Percentiles rank a stretch among this genome's conserved stretches.
phyloP scores from a whole-genome alignment of 2,329 filamentous ascomycete genomes.

The Metarhizium album region DNA sequence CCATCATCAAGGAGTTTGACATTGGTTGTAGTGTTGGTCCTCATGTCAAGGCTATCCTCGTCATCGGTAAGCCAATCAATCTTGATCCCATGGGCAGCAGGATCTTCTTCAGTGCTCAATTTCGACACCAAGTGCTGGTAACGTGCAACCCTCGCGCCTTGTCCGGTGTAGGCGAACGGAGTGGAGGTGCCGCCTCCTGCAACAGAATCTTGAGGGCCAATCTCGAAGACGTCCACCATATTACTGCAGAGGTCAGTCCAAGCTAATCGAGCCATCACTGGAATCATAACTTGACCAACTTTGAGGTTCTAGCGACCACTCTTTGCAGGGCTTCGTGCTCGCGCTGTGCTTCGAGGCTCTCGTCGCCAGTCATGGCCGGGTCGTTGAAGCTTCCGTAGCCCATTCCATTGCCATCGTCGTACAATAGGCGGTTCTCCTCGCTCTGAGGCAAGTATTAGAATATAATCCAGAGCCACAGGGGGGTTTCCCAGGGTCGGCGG shows the following conservation, averaged over 20 bases:
- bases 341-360: slow-evolving; percentile 50
- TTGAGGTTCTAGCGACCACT: slow-evolving; percentile 53
- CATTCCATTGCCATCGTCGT: slow-evolving; percentile 47
- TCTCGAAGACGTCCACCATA: slow-evolving; percentile 58
- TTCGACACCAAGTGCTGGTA: slow-evolving; percentile 54
- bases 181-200: slow-evolving; percentile 23
- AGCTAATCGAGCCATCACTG: background rate
- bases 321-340: slow-evolving; percentile 55
- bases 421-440: slow-evolving; percentile 47
- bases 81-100: slow-evolving; percentile 29
- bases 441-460: slow-evolving; percentile 27
- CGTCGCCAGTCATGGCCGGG: slow-evolving; percentile 40
- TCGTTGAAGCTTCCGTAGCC: slow-evolving; percentile 56
- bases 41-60: slow-evolving; percentile 32
- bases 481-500: background rate
- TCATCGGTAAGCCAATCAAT: slow-evolving; percentile 47
- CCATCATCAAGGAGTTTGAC: slow-evolving; percentile 24
- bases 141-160: slow-evolving; percentile 44
- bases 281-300: slow-evolving; percentile 26
- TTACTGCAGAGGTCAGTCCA: slow-evolving; percentile 33
- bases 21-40: slow-evolving; percentile 25
- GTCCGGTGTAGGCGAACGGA: slow-evolving; percentile 39
- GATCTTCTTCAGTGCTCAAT: slow-evolving; percentile 36
- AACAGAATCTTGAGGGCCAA: slow-evolving; percentile 40
- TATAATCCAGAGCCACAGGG: background rate